Conservation (phyloP, 208 protist species). For the Acanthamoeba royreba region DNA sequence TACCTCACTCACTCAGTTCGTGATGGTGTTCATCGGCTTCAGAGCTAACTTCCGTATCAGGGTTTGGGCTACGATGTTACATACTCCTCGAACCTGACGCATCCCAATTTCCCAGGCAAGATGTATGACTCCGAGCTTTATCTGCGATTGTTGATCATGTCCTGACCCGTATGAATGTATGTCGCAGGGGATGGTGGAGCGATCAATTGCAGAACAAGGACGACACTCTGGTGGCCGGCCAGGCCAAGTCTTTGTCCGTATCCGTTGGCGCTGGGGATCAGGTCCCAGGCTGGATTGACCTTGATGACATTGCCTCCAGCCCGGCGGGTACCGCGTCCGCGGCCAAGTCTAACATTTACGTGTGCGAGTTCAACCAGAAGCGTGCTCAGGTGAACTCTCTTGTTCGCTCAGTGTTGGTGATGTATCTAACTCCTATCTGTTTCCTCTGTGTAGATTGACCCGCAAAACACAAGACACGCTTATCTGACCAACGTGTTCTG, state of each 20-base stretch:
- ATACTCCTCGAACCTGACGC: not conserved
- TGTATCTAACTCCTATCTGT: not conserved
- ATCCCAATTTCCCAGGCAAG: constrained; percentile 42
- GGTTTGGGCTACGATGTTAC: constrained; percentile 34
- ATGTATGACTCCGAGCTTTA: not conserved
- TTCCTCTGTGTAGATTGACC: not conserved
- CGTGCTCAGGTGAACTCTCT: not conserved
- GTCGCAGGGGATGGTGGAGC: constrained; percentile 48
- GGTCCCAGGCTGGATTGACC: not conserved
- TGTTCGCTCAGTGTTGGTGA: not conserved
- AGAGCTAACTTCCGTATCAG: not conserved
- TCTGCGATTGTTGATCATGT: not conserved
- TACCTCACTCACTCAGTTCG: not conserved
- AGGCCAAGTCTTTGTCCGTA: not conserved
- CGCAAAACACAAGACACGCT: not conserved
- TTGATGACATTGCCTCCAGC: not conserved
- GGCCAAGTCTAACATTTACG: constrained; percentile 50
- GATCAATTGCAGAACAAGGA: constrained; percentile 61
- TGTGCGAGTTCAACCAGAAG: constrained; percentile 50
- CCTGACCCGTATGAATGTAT: not conserved
- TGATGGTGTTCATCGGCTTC: not conserved
- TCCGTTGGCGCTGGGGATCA: constrained; percentile 23
- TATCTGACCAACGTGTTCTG: constrained; percentile 24
- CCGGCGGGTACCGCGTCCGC: not conserved
- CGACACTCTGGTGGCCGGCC: constrained; percentile 53